A percentile compares a stretch with the other conserved stretches of the same genome.
These are phyloP conservation scores for Mrakia blollopis DNA, from an alignment of 768 basidiomycete genomes.

Conservation along the genomic window DNA sequence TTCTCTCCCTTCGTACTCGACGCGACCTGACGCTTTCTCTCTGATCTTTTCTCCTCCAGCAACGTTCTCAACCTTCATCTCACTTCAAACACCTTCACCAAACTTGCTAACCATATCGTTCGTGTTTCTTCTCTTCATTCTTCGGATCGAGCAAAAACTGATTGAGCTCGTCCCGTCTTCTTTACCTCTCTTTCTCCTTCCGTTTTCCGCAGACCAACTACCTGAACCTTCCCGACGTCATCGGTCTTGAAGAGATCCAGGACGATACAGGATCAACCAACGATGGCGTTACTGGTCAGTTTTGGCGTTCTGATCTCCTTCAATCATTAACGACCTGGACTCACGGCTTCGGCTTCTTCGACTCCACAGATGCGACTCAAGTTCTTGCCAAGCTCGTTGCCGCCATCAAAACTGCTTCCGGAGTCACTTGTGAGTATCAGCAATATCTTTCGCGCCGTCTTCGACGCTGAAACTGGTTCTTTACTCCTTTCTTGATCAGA, in stretches of 20 bases:
- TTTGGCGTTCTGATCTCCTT: background rate
- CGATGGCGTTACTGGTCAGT: background rate
- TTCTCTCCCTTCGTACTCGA: slow-evolving; percentile 34
- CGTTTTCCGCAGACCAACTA: slow-evolving; percentile 39
- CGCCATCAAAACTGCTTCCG: slow-evolving; percentile 49
- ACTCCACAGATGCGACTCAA: background rate
- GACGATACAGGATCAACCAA: slow-evolving; percentile 46
- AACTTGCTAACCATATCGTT: slow-evolving; percentile 54
- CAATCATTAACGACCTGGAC: background rate
- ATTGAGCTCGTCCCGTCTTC: too few species aligned
- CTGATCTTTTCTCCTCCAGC: background rate
- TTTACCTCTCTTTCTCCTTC: too few species aligned
- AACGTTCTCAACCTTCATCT: slow-evolving; percentile 63
- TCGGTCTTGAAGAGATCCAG: slow-evolving; percentile 63
- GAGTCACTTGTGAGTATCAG: slow-evolving; percentile 42
- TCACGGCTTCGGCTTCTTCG: background rate
- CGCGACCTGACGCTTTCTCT: too few species aligned
- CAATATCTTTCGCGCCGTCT: too few species aligned
- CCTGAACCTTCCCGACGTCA: slow-evolving; percentile 55
- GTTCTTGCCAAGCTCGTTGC: slow-evolving; percentile 53
- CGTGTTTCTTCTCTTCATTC: too few species aligned
- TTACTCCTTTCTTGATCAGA: slow-evolving; percentile 36
- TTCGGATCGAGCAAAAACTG: too few species aligned
- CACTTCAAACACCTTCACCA: slow-evolving; percentile 56
- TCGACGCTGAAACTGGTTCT: too few species aligned